Base-by-base conservation (phyloP, 2,329 filamentous ascomycete genomes). In the Lizonia empirigonia region DNA sequence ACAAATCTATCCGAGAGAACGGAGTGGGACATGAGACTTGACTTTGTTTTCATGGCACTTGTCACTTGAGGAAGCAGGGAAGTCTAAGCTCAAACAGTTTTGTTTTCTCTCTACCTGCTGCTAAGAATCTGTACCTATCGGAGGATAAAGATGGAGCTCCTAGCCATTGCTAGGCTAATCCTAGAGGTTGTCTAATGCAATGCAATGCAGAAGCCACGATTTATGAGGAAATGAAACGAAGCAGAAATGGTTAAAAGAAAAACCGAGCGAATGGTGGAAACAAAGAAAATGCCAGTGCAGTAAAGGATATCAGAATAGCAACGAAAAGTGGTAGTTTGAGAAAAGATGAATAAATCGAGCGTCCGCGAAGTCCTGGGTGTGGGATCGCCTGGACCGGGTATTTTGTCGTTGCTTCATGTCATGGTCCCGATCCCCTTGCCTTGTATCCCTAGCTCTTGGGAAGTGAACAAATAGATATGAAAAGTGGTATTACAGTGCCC, bases 341-440 rank as follows among this genome's bases (percentile, higher is more conserved):
- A 19, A 23, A 23, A 5, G 13, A 36, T 22, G 20, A 36, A 23
- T 26, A n/a, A 38, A 37, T 47, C 37, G 49, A 52, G 49, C 49
- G 47, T 52, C 44, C 20, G 42, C 42, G 33, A 52, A 52, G 36
- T 37, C 9, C 13, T 38, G 33, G 32, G 44, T 52, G 38, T 41
- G 37, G 37, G 26, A 34, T 47, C 49, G 38, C 33, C 33, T 47
- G 38, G 37, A 52, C 49, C 49, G 49, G 49, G 49, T 52, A 52
- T 52, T 33, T 47, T 52, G 49, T 42, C 49, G 38, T 52, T 52
- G 49, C 44, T 50, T 52, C 49, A 46, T 52, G 44, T 46, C 22
- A 38, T 52, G 49, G 49, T 52, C 49, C 37, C 33, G 49, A 47
- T 18, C 49, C 49, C 30, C 32, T 13, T 47, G 32, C 35, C 48